A percentile compares a stretch with the other conserved stretches of the same genome.
Conservation (phyloP, 768 basidiomycete species). For the Trametes elegans region DNA sequence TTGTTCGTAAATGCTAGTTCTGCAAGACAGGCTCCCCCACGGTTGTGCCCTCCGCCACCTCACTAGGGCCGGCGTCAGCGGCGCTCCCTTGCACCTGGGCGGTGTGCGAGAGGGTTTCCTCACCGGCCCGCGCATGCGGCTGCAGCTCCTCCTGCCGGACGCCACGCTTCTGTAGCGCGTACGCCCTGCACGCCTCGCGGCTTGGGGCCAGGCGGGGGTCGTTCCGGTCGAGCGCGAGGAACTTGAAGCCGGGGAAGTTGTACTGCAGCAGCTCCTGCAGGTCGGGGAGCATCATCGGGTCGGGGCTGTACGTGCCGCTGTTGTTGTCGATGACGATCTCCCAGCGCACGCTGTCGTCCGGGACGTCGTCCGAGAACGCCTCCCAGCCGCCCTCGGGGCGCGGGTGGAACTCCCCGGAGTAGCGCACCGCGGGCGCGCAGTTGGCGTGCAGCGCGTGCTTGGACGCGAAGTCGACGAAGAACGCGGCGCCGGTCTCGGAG, state of each 20-base stretch:
- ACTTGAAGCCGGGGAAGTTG: conserved; percentile 67
- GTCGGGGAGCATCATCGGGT: conserved; percentile 55
- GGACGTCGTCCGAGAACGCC: conserved; percentile 51
- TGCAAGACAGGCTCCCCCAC: conserved; percentile 5
- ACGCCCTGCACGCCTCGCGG: conserved; percentile 63
- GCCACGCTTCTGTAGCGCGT: conserved; percentile 61
- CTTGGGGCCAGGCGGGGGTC: conserved; percentile 58
- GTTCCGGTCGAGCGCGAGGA: conserved; percentile 53
- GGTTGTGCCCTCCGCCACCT: background rate
- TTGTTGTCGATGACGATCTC: conserved; percentile 87
- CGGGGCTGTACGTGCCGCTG: conserved; percentile 81
- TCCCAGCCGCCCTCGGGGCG: conserved; percentile 69
- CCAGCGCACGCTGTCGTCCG: conserved; percentile 63
- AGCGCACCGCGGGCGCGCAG: conserved; percentile 63
- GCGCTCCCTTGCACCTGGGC: background rate
- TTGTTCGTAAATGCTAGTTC: no score
- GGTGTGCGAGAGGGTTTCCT: conserved; percentile 46
- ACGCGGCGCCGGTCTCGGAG: conserved; percentile 84
- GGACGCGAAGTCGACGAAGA: conserved; percentile 83
- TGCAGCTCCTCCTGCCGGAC: conserved; percentile 58
- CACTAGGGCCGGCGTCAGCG: background rate
- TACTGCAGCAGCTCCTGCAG: conserved; percentile 63
- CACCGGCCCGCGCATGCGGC: conserved; percentile 56
- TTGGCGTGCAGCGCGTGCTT: conserved; percentile 86
- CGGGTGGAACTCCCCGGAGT: conserved; percentile 79